Evolutionary conservation across 176 grass and related monocot genomes (phyloP).

Genomic region (Eragrostis nindensis): DNA sequence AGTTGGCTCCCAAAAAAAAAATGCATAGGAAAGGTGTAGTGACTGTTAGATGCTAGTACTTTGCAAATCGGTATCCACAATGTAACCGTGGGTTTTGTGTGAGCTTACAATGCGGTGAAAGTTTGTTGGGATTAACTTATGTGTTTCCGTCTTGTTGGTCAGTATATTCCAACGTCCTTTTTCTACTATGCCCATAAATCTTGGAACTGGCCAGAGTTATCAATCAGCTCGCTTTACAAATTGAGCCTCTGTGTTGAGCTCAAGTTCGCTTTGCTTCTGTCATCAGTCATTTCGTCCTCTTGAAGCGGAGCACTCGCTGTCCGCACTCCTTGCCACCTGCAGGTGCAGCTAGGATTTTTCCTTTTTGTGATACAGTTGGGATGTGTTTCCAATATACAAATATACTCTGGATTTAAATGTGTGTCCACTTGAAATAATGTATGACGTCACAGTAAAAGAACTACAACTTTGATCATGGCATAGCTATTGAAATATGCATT

Average conservation of each 20-base stretch:
- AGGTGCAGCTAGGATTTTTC: too few relatives aligned
- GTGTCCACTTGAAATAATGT: too few relatives aligned
- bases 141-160: too few relatives aligned
- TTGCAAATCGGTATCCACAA: neutral
- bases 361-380: too few relatives aligned
- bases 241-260: neutral
- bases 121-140: neutral
- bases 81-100: neutral
- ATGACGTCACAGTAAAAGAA: too few relatives aligned
- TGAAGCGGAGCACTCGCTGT: neutral
- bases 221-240: neutral
- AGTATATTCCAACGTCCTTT: neutral
- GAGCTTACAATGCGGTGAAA: neutral
- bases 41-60: neutral
- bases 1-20: too few relatives aligned
- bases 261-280: neutral
- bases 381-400: too few relatives aligned
- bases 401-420: too few relatives aligned
- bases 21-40: too few relatives aligned
- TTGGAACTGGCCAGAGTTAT: neutral
- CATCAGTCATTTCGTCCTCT: neutral
- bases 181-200: neutral
- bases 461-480: neutral
- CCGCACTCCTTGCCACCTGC: too few relatives aligned
- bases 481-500: constrained; percentile 26